Percentiles rank a stretch among this genome's conserved stretches.
Conservation (phyloP, 1,139 yeast species). For the Pichia sp. region DNA sequence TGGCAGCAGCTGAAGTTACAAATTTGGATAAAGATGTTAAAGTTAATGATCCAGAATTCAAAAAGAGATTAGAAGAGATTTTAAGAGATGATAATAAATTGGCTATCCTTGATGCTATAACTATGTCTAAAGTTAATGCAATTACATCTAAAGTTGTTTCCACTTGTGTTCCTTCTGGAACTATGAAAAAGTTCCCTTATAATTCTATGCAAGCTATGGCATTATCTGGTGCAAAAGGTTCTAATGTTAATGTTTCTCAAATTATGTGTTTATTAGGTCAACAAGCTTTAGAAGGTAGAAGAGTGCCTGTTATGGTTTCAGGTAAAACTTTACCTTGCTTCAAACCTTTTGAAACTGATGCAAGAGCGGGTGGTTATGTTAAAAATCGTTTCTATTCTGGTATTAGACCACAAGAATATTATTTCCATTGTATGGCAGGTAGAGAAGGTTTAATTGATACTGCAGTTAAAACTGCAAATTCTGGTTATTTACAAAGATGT, state of each 20-base stretch:
- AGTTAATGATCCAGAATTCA: slow-evolving; percentile 68
- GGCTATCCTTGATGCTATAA: slow-evolving; percentile 91
- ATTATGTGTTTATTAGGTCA: slow-evolving; percentile 99
- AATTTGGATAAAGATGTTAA: slow-evolving; percentile 53
- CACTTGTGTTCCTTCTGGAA: slow-evolving; percentile 92
- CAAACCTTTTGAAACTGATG: slow-evolving; percentile 94
- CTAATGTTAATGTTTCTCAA: slow-evolving; percentile 96
- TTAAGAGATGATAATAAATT: slow-evolving; percentile 87
- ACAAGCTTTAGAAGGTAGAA: slow-evolving; percentile 98
- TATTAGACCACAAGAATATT: slow-evolving; percentile 97
- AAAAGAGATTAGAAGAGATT: slow-evolving; percentile 87
- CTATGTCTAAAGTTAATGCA: slow-evolving; percentile 87
- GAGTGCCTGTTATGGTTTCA: slow-evolving; percentile 98
- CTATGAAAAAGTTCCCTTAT: slow-evolving; percentile 90
- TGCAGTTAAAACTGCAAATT: slow-evolving; percentile 96
- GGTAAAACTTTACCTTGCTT: slow-evolving; percentile 97
- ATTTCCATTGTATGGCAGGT: slow-evolving; percentile 99
- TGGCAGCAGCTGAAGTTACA: slow-evolving; percentile 92
- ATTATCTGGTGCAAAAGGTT: slow-evolving; percentile 97
- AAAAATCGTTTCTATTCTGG: slow-evolving; percentile 98
- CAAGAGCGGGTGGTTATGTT: slow-evolving; percentile 97
- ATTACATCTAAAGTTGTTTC: slow-evolving; percentile 91
- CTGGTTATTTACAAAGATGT: slow-evolving; percentile 98
- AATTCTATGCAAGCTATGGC: slow-evolving; percentile 99
- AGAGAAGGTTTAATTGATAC: slow-evolving; percentile 99